phyloP scores from a whole-genome alignment of 1,284 basidiomycete genomes.

The Fistulina hepatica region DNA sequence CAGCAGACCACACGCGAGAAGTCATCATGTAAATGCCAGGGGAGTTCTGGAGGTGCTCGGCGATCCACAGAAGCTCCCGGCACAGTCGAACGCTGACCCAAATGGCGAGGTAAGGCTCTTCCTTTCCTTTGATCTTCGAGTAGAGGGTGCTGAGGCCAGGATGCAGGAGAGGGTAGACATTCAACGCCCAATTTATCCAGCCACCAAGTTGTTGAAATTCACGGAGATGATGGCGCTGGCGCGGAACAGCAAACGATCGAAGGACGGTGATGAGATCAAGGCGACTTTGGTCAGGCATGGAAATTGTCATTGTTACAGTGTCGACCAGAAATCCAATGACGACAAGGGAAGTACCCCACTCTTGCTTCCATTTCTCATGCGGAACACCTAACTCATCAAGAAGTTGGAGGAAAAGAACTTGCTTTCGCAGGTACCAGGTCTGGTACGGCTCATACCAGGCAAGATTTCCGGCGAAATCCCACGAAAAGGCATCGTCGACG shows the following conservation, averaged over 20 bases:
- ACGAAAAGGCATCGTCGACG: slow-evolving; percentile 28
- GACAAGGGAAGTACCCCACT: slow-evolving; percentile 19
- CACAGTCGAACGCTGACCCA: slow-evolving; percentile 20
- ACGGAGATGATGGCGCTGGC: slow-evolving; percentile 9
- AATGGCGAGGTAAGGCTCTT: not conserved
- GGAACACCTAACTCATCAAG: slow-evolving; percentile 32
- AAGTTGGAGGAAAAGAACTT: slow-evolving; percentile 20
- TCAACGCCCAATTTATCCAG: slow-evolving; percentile 25
- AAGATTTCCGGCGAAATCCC: slow-evolving; percentile 14
- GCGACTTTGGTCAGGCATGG: slow-evolving; percentile 15
- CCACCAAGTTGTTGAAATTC: slow-evolving; percentile 20
- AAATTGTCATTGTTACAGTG: slow-evolving; percentile 20
- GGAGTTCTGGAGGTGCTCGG: slow-evolving; percentile 14
- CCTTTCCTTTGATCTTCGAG: slow-evolving; percentile 8
- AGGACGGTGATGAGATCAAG: slow-evolving; percentile 13
- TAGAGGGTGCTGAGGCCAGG: slow-evolving; percentile 18
- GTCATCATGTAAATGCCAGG: slow-evolving; percentile 23
- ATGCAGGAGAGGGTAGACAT: slow-evolving; percentile 21
- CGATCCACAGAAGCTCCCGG: slow-evolving; percentile 24
- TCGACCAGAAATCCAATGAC: slow-evolving; percentile 31
- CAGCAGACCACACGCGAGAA: slow-evolving; percentile 17
- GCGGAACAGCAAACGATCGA: not conserved
- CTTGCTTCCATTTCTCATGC: slow-evolving; percentile 29
- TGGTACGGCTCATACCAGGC: slow-evolving; percentile 23
- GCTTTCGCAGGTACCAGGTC: too few relatives aligned